These are phyloP conservation scores for Elsinoe ampelina DNA, from an alignment of 2,329 filamentous ascomycete species.

Conservation along the genomic window DNA sequence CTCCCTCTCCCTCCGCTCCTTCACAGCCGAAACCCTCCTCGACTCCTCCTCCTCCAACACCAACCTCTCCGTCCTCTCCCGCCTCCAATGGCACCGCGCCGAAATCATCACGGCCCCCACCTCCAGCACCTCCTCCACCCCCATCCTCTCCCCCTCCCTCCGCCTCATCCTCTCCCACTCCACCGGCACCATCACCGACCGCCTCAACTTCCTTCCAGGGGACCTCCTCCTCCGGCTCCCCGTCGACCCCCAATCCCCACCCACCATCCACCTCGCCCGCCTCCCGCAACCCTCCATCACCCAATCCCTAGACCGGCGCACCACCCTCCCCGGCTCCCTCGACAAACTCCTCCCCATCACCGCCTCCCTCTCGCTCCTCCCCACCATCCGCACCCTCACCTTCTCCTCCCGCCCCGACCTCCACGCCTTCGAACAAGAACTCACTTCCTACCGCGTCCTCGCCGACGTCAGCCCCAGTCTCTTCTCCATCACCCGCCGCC, in stretches of 20 bases:
- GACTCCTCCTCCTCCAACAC: conserved; percentile 1
- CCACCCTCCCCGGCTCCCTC: conserved; percentile 35
- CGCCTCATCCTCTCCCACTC: conserved; percentile 67
- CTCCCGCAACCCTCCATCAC: conserved; percentile 70
- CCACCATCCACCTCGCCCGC: conserved; percentile 57
- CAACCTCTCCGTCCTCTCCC: not conserved
- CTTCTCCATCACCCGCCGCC: conserved; percentile 64
- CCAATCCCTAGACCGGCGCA: conserved; percentile 51
- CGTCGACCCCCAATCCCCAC: conserved; percentile 29
- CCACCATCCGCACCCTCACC: conserved; percentile 60
- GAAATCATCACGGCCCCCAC: not conserved
- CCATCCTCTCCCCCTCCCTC: conserved; percentile 62
- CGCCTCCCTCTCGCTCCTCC: conserved; percentile 32
- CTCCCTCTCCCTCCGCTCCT: conserved; percentile 5
- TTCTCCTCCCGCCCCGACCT: conserved; percentile 46
- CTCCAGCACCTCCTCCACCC: not conserved
- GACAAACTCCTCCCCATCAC: conserved; percentile 50
- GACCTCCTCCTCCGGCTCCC: conserved; percentile 40
- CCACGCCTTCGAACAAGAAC: conserved; percentile 66
- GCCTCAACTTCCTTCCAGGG: conserved; percentile 59
- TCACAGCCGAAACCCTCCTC: conserved; percentile 1
- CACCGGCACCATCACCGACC: conserved; percentile 70
- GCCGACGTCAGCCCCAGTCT: conserved; percentile 49
- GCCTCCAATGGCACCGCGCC: conserved; percentile 9
- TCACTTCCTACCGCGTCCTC: conserved; percentile 68